phyloP scores from a whole-genome alignment of 805 yeast species.

The Candida corydali region DNA sequence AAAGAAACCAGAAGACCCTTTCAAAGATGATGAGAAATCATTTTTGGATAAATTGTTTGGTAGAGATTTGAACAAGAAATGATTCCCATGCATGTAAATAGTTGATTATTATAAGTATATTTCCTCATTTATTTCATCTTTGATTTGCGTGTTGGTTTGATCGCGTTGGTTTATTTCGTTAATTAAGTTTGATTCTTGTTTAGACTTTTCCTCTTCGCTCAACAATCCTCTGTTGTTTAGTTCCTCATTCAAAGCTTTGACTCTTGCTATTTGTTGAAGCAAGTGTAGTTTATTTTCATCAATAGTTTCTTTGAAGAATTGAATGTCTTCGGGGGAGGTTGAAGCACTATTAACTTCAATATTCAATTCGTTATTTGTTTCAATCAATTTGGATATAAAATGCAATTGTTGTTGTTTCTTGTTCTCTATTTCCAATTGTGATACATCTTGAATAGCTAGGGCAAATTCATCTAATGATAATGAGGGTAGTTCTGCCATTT shows the following conservation, averaged over 20 bases:
- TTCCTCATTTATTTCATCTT: constrained; percentile 10
- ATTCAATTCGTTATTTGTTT: constrained; percentile 48
- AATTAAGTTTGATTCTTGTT: constrained; percentile 6
- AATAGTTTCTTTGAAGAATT: constrained; percentile 51
- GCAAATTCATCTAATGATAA: constrained; percentile 37
- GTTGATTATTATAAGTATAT: constrained; percentile 14
- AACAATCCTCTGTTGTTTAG: constrained; percentile 36
- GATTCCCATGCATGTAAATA: constrained; percentile 6
- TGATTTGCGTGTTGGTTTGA: neutral
- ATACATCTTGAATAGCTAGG: constrained; percentile 49
- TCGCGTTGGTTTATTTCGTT: constrained; percentile 5
- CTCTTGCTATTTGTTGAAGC: constrained; percentile 44
- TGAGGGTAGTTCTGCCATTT: constrained; percentile 1
- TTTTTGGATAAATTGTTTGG: constrained; percentile 40
- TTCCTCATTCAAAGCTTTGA: constrained; percentile 45
- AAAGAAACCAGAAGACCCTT: constrained; percentile 66
- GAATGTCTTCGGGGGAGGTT: constrained; percentile 42
- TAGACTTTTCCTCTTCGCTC: constrained; percentile 3
- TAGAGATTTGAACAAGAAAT: constrained; percentile 13
- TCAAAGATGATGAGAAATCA: constrained; percentile 39
- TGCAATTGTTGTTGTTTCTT: constrained; percentile 21
- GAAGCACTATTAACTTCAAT: constrained; percentile 33
- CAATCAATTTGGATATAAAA: constrained; percentile 44
- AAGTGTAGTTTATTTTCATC: constrained; percentile 55
- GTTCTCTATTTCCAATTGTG: constrained; percentile 30